These are phyloP conservation scores for Mortierella sp. DNA, from an alignment of 371 early-diverging fungal genomes.

Conservation along the genomic window DNA sequence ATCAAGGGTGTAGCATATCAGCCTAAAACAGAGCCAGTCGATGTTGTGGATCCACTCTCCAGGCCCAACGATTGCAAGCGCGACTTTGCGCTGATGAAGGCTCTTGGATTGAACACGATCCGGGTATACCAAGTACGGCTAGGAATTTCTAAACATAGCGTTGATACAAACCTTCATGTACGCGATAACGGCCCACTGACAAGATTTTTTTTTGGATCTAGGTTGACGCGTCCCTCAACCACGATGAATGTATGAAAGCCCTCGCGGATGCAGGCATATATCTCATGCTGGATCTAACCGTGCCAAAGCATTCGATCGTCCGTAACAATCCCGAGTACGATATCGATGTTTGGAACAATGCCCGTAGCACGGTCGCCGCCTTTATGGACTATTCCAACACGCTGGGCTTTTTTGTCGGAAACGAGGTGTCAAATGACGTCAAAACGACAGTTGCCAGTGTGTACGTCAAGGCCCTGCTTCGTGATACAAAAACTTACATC, in stretches of 20 bases:
- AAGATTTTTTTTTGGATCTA: not conserved
- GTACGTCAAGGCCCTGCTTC: conserved; percentile 76
- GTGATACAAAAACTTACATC: conserved; percentile 78
- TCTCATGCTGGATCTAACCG: conserved; percentile 75
- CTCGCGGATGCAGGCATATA: conserved; percentile 80
- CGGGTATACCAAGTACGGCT: conserved; percentile 76
- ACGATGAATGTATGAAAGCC: conserved; percentile 80
- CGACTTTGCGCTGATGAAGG: conserved; percentile 74
- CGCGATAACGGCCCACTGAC: too few relatives aligned
- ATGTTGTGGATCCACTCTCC: conserved; percentile 70
- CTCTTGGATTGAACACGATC: conserved; percentile 78
- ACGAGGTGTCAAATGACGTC: conserved; percentile 81
- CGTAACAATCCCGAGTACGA: conserved; percentile 74
- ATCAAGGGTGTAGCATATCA: conserved; percentile 87
- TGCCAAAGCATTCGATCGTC: conserved; percentile 72
- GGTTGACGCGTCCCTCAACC: conserved; percentile 72
- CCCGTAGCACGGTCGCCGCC: conserved; percentile 71
- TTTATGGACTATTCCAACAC: conserved; percentile 75
- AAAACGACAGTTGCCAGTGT: conserved; percentile 74
- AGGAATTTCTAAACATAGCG: too few relatives aligned
- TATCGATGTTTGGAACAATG: conserved; percentile 65
- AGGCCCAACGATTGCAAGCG: conserved; percentile 71
- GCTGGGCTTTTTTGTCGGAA: conserved; percentile 81
- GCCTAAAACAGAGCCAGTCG: conserved; percentile 58
- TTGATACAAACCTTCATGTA: too few relatives aligned